Base-by-base conservation (phyloP, 768 basidiomycete genomes). In the Boletus rufocinnamomeus region DNA sequence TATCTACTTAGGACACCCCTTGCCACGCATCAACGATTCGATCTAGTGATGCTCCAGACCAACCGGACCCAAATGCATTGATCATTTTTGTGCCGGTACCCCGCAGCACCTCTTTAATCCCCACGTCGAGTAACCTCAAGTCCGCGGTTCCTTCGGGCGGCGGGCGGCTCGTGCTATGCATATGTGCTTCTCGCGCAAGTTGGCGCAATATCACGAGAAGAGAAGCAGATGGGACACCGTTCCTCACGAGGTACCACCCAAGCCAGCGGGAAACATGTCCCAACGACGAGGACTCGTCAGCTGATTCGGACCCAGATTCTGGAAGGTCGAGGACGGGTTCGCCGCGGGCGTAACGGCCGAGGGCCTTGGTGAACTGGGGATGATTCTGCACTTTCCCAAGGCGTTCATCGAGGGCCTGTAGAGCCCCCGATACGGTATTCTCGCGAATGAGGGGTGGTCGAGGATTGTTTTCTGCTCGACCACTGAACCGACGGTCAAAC, bases 51-150 rank as follows among this genome's bases (percentile, higher is more conserved):
- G 82, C 76, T 16, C 84, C 79, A n/a, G 84, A 82, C 90, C 90
- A 92, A 9, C 88, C 89, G 0, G 84, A 82, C 4, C 86, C 88
- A 27, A 88, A 71, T 13, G 82, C 79, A 6, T 85, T 85, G 23
- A 84, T 85, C 81, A 91, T 82, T 66, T 91, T 94, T 0, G 85
- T 84, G 2, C 95, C 95, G 0, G 95, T 90, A 0, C 86, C 84
- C 66, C 93, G 89, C 59, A 97, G 69, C 10, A 97, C 93, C 67
- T 95, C 90, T 64, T 85, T 87, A 60, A 98, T 93, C 0, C 87
- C 88, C 21, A 69, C 69, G 37, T 81, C 79, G 28, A 81, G 69
- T n/a, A 62, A 60, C 11, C 52, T 58, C 32, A 71, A 51, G 48
- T 80, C 72, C 16, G 57, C 52, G 0, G 81, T 84, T 0, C 86